Evolutionary conservation across 2,329 filamentous ascomycete genomes (phyloP), one percentile per base, ranked within the genome.

Genomic region (Samsoniella hepiali): DNA sequence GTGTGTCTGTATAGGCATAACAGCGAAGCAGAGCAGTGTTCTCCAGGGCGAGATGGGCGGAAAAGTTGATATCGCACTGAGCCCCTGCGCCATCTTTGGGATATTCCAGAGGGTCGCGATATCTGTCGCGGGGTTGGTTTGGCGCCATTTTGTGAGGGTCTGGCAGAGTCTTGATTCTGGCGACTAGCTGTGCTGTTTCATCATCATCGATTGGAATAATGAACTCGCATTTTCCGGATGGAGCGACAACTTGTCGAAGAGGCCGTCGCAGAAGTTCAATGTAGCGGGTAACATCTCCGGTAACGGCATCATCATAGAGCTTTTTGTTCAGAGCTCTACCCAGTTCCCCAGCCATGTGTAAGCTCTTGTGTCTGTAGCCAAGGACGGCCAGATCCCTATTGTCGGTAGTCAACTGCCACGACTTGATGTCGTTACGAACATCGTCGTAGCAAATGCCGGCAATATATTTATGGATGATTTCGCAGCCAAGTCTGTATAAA

Each of bases 61-160:
- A 90, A 72, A 97, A 97, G 74, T 96, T 96, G 80, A 97, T 91
- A 72, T 97, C 92, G 72, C 91, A 95, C 72, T 93, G 91, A 15
- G 94, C 90, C n/a, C 92, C 92, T 34, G 89, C 84, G 4, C 88
- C 88, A 9, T 80, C 79, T 70, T 91, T 91, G 6, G 91, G 90
- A 64, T 94, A 94, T 73, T 95, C 91, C 2, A 96, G 83, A 31
- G 79, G 79, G 69, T 88, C 83, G 64, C 76, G 78, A 71, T 84
- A 84, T 36, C 78, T 79, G 67, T 87, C 81, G 63, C 79, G 79
- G 5, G 82, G 78, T 65, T 83, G 81, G 70, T 83, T 81, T 8
- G 80, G 78, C 2, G 76, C 68, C 68, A 84, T 74, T 49, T 75
- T 78, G n/a, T 81, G 75, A 57, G 85, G 84, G 64, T 84, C 79